Conservation (phyloP, 1,284 basidiomycete genomes). For the Stygiomarasmius scandens region DNA sequence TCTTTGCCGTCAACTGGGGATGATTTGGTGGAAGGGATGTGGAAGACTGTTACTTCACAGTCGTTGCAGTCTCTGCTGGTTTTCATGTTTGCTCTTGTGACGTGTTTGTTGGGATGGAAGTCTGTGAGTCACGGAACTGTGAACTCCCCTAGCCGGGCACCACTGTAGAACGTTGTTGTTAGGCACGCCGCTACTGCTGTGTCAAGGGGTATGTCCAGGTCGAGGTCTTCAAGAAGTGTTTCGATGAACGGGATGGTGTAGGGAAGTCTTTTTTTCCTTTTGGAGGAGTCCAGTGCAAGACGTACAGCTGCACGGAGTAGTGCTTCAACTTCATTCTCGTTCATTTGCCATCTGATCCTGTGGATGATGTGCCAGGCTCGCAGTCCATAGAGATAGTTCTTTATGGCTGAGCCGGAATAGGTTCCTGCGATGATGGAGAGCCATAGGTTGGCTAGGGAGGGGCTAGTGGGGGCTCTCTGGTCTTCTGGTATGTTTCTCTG, state of each 20-base stretch:
- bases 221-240: not conserved
- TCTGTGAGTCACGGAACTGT: conserved; percentile 26
- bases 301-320: too few species aligned
- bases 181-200: conserved; percentile 35
- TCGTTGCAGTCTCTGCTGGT: too few species aligned
- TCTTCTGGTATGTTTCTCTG: not conserved
- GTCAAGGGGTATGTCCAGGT: conserved; percentile 20
- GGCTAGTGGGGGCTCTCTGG: not conserved
- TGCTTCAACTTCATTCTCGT: conserved; percentile 10
- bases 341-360: conserved; percentile 19
- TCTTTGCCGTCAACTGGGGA: too few species aligned
- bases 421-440: conserved; percentile 1
- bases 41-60: too few species aligned
- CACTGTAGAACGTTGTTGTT: conserved; percentile 33
- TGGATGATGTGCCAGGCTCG: conserved; percentile 30
- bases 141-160: conserved; percentile 35
- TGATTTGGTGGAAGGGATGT: too few species aligned
- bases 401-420: conserved; percentile 20
- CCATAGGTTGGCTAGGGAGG: not conserved
- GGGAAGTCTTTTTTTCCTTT: conserved; percentile 15
- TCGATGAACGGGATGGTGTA: conserved; percentile 14
- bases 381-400: conserved; percentile 24
- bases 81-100: too few species aligned
- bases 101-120: too few species aligned
- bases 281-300: too few species aligned